Percentiles rank a stretch among this genome's conserved stretches.
phyloP scores from a whole-genome alignment of 1,139 yeast species.

The Hanseniaspora uvarum region DNA sequence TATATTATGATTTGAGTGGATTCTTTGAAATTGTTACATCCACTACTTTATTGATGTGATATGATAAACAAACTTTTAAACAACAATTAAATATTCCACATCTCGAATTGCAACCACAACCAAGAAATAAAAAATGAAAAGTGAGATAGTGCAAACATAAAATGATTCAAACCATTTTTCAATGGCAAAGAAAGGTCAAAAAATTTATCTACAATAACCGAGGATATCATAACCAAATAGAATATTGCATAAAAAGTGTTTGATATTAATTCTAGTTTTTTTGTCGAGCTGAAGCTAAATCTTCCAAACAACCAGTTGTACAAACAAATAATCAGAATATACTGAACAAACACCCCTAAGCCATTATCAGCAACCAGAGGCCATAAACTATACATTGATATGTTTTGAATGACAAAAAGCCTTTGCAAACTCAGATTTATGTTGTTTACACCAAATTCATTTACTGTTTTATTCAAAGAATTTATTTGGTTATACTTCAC shows the following conservation, averaged over 20 bases:
- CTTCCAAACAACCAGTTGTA: constrained; percentile 82
- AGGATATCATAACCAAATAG: constrained; percentile 43
- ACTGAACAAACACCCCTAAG: constrained; percentile 62
- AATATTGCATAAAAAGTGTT: constrained; percentile 46
- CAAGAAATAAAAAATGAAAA: constrained; percentile 67
- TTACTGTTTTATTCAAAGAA: constrained; percentile 65
- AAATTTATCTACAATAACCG: constrained; percentile 48
- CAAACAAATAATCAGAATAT: constrained; percentile 46
- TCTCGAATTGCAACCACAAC: constrained; percentile 59
- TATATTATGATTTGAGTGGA: too few relatives aligned
- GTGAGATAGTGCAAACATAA: constrained; percentile 64
- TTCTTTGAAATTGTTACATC: background rate
- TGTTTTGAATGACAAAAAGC: constrained; percentile 35
- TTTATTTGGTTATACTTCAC: constrained; percentile 45
- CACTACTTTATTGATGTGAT: background rate
- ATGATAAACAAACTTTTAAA: background rate
- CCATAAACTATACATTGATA: constrained; percentile 76
- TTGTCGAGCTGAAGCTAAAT: constrained; percentile 37
- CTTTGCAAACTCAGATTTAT: background rate
- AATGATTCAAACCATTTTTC: constrained; percentile 81
- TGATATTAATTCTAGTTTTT: constrained; percentile 34
- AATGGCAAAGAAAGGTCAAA: constrained; percentile 46
- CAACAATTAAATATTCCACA: constrained; percentile 22
- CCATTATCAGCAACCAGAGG: constrained; percentile 76
- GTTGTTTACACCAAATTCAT: background rate